Conservation (phyloP, 768 basidiomycete genomes). For the Pulveroboletus sp. region DNA sequence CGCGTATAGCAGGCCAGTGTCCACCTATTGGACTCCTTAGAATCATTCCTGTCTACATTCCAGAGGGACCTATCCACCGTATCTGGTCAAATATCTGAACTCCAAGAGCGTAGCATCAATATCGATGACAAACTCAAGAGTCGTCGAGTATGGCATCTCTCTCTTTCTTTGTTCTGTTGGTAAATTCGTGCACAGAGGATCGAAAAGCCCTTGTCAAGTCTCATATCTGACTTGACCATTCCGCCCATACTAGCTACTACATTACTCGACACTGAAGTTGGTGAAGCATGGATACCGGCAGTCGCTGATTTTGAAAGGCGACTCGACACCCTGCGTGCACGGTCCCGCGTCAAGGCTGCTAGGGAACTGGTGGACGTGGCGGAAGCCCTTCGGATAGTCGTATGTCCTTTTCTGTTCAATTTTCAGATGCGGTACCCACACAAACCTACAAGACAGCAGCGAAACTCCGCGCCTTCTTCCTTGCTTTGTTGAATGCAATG, state of each 20-base stretch:
- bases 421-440: conserved; percentile 1
- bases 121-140: conserved; percentile 85
- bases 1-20: conserved; percentile 65
- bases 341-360: conserved; percentile 82
- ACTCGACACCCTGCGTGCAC: conserved; percentile 61
- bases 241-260: conserved; percentile 71
- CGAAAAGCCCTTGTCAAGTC: conserved; percentile 77
- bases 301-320: conserved; percentile 79
- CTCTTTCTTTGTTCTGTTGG: not conserved
- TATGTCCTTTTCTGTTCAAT: conserved; percentile 35
- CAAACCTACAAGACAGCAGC: conserved; percentile 65
- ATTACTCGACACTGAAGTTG: conserved; percentile 81
- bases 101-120: conserved; percentile 85
- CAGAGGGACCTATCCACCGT: conserved; percentile 92
- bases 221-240: conserved; percentile 76
- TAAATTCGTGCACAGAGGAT: conserved; percentile 58
- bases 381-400: conserved; percentile 86
- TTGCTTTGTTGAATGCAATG: conserved; percentile 78
- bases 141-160: conserved; percentile 57
- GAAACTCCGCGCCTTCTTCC: conserved; percentile 83
- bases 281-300: conserved; percentile 82
- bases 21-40: conserved; percentile 77
- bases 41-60: conserved; percentile 91
- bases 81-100: conserved; percentile 92
- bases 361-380: conserved; percentile 76